Evolutionary conservation across 345 rosid species (phyloP).

Genomic region (Salix udensis): DNA sequence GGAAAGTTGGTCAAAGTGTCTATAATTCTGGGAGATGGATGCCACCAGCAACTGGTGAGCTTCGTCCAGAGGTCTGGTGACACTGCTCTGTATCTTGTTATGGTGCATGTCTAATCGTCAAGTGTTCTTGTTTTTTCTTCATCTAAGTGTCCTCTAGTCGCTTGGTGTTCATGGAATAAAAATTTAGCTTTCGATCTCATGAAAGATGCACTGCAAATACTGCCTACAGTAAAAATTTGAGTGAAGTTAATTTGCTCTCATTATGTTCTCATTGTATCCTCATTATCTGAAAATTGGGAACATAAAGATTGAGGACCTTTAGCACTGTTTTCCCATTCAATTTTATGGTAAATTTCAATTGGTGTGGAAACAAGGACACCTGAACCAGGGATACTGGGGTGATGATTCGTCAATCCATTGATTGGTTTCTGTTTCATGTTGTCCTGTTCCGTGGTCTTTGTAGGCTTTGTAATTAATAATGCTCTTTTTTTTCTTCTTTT

Average conservation of each 20-base stretch:
- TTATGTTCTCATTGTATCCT: background rate
- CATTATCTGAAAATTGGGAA: background rate
- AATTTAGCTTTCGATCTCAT: background rate
- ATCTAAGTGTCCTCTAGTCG: constrained; percentile 4
- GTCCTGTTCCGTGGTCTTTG: background rate
- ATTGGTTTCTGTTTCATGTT: background rate
- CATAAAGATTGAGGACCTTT: background rate
- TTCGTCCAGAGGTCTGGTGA: constrained; percentile 98
- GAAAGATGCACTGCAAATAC: constrained; percentile 1
- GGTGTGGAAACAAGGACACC: background rate
- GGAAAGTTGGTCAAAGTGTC: constrained; percentile 96
- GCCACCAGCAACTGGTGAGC: constrained; percentile 99
- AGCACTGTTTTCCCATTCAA: background rate
- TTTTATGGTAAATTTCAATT: background rate
- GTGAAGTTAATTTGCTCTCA: background rate
- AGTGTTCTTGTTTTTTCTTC: background rate
- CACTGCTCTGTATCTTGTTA: background rate
- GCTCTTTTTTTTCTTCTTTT: background rate
- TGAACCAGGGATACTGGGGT: background rate
- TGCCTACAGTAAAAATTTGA: background rate
- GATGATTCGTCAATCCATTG: background rate
- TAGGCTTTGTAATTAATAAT: background rate
- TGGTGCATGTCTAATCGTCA: background rate
- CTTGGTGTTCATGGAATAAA: constrained; percentile 12
- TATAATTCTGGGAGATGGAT: constrained; percentile 95